Conservation (phyloP, 345 rosid species). For the Eucalyptus dawsonii region DNA sequence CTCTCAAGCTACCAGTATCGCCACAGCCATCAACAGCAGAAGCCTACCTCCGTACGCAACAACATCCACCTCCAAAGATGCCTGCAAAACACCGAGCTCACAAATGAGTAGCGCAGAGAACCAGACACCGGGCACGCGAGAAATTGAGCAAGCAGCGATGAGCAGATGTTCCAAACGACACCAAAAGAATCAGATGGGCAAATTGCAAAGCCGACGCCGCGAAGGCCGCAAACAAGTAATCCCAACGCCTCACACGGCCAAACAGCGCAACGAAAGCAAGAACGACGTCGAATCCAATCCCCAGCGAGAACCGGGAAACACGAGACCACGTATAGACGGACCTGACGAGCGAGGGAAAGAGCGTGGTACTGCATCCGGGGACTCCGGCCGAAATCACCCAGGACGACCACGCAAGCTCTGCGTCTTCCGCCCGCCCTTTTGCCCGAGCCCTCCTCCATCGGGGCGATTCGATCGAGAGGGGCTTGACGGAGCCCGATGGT, state of each 20-base stretch:
- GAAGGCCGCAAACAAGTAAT: neutral
- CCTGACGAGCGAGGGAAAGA: slow-evolving; percentile 93
- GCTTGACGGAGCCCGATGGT: neutral
- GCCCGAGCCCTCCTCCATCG: neutral
- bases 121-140: neutral
- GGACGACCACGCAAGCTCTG: slow-evolving; percentile 86
- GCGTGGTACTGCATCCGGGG: slow-evolving; percentile 99
- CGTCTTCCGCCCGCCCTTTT: slow-evolving; percentile 41
- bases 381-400: slow-evolving; percentile 95
- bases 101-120: neutral
- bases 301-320: neutral
- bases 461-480: neutral
- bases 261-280: neutral
- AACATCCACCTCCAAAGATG: slow-evolving; percentile 68
- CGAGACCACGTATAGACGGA: neutral
- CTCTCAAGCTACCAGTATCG: neutral
- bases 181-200: neutral
- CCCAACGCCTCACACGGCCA: neutral
- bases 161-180: neutral
- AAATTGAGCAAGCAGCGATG: neutral
- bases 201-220: neutral
- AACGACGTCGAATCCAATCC: neutral
- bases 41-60: slow-evolving; percentile 86
- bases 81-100: slow-evolving; percentile 26
- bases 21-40: neutral